phyloP scores from a whole-genome alignment of 805 yeast genomes.

The Schwanniomyces sp. region DNA sequence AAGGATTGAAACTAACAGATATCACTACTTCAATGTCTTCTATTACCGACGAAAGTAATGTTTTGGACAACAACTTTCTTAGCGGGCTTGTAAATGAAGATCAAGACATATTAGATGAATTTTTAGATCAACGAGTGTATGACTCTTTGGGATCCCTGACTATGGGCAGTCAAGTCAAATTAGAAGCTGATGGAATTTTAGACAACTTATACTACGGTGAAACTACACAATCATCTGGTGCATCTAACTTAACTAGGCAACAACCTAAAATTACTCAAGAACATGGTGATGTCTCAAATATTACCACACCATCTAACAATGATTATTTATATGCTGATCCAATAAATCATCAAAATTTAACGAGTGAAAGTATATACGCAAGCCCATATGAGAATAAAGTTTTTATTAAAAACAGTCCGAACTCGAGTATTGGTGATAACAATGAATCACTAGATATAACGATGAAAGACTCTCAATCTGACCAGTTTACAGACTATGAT shows the following conservation, averaged over 20 bases:
- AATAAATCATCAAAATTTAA: background rate
- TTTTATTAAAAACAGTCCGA: constrained; percentile 5
- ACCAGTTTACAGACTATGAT: constrained; percentile 22
- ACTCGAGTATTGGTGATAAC: constrained; percentile 2
- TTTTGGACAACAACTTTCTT: constrained; percentile 21
- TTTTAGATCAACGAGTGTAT: constrained; percentile 52
- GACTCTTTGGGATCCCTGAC: constrained; percentile 21
- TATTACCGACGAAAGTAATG: constrained; percentile 19
- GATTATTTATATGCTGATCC: constrained; percentile 24
- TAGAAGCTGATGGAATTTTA: constrained; percentile 12
- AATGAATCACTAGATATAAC: background rate
- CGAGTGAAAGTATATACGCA: constrained; percentile 9
- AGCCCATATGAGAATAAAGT: constrained; percentile 15
- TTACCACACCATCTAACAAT: constrained; percentile 8
- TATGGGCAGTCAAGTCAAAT: constrained; percentile 7
- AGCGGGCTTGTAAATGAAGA: constrained; percentile 23
- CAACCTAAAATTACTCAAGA: background rate
- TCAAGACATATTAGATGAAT: constrained; percentile 57
- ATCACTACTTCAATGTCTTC: constrained; percentile 14
- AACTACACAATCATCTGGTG: background rate
- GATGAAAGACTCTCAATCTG: constrained; percentile 1
- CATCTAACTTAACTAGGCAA: background rate
- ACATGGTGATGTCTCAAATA: background rate
- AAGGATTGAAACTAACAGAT: background rate
- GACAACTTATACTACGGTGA: constrained; percentile 12